Percentiles rank a stretch among this genome's conserved stretches.
These are phyloP conservation scores for Annona squamosa DNA, from an alignment of 164 flowering plant genomes.

Conservation along the genomic window DNA sequence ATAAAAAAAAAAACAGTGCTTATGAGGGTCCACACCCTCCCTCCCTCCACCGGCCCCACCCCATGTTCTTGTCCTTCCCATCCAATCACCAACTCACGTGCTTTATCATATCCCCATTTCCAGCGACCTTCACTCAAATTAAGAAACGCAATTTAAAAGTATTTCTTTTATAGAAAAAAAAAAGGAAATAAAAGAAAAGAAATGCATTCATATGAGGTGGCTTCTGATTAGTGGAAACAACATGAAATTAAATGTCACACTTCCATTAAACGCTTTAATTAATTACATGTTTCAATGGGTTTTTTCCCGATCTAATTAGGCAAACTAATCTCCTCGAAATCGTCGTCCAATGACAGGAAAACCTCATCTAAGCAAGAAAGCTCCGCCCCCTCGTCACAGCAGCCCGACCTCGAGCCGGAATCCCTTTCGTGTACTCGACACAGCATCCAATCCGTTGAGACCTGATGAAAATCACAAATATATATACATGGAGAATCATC, in stretches of 20 bases:
- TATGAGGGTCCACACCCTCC: conserved; percentile 36
- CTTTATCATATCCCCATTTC: conserved; percentile 5
- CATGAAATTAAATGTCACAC: neutral
- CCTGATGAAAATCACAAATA: conserved; percentile 22
- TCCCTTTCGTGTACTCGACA: conserved; percentile 56
- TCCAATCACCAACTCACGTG: conserved; percentile 24
- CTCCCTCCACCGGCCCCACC: conserved; percentile 5
- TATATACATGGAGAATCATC: no score
- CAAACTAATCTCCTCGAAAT: conserved; percentile 67
- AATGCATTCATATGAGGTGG: neutral
- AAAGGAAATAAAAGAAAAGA: neutral
- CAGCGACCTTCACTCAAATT: neutral
- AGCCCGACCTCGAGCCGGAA: conserved; percentile 17
- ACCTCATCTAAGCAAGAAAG: conserved; percentile 84
- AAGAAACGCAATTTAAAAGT: neutral
- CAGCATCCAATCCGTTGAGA: conserved; percentile 52
- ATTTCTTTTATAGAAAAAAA: neutral
- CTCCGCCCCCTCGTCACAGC: conserved; percentile 39
- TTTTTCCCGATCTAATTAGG: conserved; percentile 29
- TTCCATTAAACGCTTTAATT: conserved; percentile 2
- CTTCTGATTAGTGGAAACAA: neutral
- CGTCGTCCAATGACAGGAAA: conserved; percentile 75
- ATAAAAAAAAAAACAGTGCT: conserved; percentile 26
- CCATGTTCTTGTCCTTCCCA: neutral
- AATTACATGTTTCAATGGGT: neutral